Base-by-base conservation (phyloP, 2,329 filamentous ascomycete genomes). In the Colletotrichum tamarilloi region DNA sequence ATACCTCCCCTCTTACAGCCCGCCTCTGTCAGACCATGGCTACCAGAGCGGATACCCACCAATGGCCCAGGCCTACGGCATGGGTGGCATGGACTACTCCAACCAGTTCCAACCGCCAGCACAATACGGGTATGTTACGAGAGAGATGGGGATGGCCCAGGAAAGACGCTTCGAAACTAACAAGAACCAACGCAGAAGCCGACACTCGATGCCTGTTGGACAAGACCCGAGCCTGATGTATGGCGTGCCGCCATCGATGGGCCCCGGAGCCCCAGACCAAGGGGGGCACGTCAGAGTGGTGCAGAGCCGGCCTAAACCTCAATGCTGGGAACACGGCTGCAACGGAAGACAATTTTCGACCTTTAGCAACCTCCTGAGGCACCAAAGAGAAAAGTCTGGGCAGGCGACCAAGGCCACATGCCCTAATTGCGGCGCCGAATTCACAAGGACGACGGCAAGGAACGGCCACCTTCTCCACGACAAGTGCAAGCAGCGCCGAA, bases 311-410 rank as follows among this genome's bases (percentile, higher is more conserved):
- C 95, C 95, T n/a, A 97, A 97, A 84, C 95, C 95, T 58, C 95
- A 97, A 81, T 98, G 96, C 83, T 98, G 94, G 94, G 96, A 98
- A 74, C 96, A 98, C 80, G 96, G 95, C 12, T 98, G 96, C 86
- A 98, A 98, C 79, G 96, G 96, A 24, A 92, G 95, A 35, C 94
- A 97, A 79, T 98, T 98, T 80, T 97, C 95, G 22, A 98, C 96
- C 4, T 98, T 98, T 81, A 98, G 95, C 89, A 98, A 98, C 81
- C 89, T 98, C 4, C 87, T 98, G 49, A 90, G 96, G 75, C 96
- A 98, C 81, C 95, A 98, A 83, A 91, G 96, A 56, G 96, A 98
- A 83, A 98, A 98, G 82, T 97, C 94, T 0, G 96, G 96, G 30
- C 95, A 95, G 65, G 94, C 95, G 12, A 88, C 93, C 35, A 98